Base-by-base conservation (phyloP, 306 rosid genomes). In the Rosa persica region DNA sequence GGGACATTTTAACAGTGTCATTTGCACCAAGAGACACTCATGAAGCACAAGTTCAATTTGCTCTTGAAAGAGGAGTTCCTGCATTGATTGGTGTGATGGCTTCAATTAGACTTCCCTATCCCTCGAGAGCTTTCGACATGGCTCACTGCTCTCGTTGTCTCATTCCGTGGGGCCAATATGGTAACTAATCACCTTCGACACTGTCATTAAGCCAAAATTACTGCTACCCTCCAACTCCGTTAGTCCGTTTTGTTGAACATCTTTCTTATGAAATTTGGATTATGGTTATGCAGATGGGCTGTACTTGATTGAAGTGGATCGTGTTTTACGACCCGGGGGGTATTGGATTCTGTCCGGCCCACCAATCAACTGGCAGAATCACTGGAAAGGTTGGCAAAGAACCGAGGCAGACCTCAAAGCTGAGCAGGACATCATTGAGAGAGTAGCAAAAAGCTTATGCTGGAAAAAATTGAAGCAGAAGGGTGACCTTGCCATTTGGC, bases 141-240 rank as follows among this genome's bases (percentile, higher is more conserved):
- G 99, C 99, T 68, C 99, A 95, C 17, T 95, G 99, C 87, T 96
- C 99, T 13, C 97, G 99, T 44, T 96, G 99, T 84, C 99, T 96
- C 72, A 96, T 96, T 78, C 99, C 99, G 0, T 96, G 99, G 99
- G 92, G 90, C 79, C 83, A 84, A 20, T 22, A 78, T 23, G 98
- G 98, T 95, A 93, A 72, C 43, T 67, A 9, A 52, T 57, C 38
- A 12, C 55, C 19, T 47, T 12, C 74, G 38, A 20, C 48, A 78
- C 78, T 38, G 11, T 30, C 66, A n/a, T 75, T 39, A 44, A 46
- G 0, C 38, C 12, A 19, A 66, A 34, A 17, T 66, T 66, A 38
- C 68, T 64, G 68, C 68, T 64, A 30, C 2, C 20, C 36, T 5
- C 15, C 10, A 58, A 30, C 42, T 62, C 12, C 38, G 15, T 4